phyloP scores from a whole-genome alignment of 1,284 basidiomycete species.

The Cystobasidium pallidum region DNA sequence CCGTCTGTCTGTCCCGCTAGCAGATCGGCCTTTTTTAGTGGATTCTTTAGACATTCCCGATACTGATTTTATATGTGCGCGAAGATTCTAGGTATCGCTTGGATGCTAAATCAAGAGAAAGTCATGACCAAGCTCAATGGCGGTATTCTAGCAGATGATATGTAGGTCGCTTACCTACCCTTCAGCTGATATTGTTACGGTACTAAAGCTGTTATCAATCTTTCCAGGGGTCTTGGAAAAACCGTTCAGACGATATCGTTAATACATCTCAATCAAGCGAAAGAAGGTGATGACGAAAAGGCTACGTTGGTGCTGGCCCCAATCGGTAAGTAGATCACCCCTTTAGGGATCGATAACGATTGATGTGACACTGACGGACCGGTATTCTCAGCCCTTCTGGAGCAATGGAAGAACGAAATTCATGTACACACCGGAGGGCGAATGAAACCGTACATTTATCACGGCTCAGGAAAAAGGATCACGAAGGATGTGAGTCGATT shows the following conservation, averaged over 20 bases:
- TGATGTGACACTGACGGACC: no score
- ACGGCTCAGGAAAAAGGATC: constrained; percentile 62
- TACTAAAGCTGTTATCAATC: no score
- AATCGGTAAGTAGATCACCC: constrained; percentile 61
- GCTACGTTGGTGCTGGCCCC: constrained; percentile 92
- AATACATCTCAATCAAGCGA: constrained; percentile 68
- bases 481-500: constrained; percentile 4
- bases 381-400: constrained; percentile 63
- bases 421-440: constrained; percentile 57
- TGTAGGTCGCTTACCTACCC: constrained; percentile 53
- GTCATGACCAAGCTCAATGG: constrained; percentile 80
- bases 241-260: constrained; percentile 96
- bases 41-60: no score
- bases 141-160: constrained; percentile 92
- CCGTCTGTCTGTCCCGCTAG: no score
- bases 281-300: constrained; percentile 46
- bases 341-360: no score
- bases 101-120: constrained; percentile 95
- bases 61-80: no score
- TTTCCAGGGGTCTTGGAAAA: constrained; percentile 83
- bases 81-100: constrained; percentile 89
- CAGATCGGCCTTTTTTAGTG: no score
- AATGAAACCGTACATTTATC: constrained; percentile 75
- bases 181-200: no score
- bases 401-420: constrained; percentile 89